A percentile compares a stretch with the other conserved stretches of the same genome.
Evolutionary conservation across 1,284 basidiomycete species (phyloP).

Genomic region (Pterula multifida): DNA sequence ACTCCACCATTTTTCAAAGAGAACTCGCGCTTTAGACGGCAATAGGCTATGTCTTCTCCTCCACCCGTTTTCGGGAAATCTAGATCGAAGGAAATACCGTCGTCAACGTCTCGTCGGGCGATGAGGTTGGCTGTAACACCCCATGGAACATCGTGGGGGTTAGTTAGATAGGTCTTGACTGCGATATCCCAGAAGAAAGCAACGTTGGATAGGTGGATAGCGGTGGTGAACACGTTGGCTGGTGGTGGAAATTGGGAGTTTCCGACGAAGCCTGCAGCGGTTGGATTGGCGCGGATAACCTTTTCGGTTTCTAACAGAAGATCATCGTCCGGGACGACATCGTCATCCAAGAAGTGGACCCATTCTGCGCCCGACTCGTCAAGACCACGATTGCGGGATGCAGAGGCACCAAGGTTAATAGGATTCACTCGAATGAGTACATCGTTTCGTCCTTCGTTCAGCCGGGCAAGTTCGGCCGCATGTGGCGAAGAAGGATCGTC

Average conservation of each 20-base stretch:
- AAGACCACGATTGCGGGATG: slow-evolving; percentile 36
- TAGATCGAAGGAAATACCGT: slow-evolving; percentile 31
- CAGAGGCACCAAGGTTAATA: slow-evolving; percentile 33
- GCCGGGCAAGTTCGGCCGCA: slow-evolving; percentile 17
- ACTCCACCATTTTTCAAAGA: slow-evolving; percentile 21
- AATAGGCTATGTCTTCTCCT: slow-evolving; percentile 53
- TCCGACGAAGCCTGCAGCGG: slow-evolving; percentile 43
- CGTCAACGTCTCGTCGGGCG: slow-evolving; percentile 28
- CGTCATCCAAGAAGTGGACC: slow-evolving; percentile 47
- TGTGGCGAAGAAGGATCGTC: slow-evolving; percentile 33
- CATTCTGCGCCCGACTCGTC: slow-evolving; percentile 35
- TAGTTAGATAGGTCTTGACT: neutral
- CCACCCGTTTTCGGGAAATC: slow-evolving; percentile 51
- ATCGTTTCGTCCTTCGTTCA: slow-evolving; percentile 26
- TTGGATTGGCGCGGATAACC: slow-evolving; percentile 30
- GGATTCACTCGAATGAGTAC: slow-evolving; percentile 36
- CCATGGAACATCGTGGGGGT: slow-evolving; percentile 37
- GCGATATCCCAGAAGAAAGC: slow-evolving; percentile 56
- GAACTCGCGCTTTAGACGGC: slow-evolving; percentile 32
- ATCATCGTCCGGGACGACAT: slow-evolving; percentile 31
- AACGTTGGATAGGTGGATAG: slow-evolving; percentile 41
- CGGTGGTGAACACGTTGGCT: slow-evolving; percentile 35
- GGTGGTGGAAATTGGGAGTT: slow-evolving; percentile 36
- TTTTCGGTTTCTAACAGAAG: slow-evolving; percentile 35
- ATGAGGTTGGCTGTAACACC: slow-evolving; percentile 51